Conservation (phyloP, 768 basidiomycete species). For the Dendrothele bispora region DNA sequence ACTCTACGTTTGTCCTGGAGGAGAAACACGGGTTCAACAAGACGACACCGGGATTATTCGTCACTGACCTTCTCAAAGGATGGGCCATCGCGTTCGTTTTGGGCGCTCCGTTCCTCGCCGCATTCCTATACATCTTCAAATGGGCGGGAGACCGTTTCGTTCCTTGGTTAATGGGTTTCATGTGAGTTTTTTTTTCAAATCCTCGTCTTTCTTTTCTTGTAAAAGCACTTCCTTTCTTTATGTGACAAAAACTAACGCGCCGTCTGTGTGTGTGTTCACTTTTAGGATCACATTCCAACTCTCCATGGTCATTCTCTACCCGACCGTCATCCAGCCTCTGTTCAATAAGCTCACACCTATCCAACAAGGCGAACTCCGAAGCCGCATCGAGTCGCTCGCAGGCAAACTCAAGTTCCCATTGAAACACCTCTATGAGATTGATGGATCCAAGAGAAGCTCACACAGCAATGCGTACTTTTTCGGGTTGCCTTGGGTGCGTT, state of each 20-base stretch:
- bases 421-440: constrained; percentile 94
- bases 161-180: constrained; percentile 89
- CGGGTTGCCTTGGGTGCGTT: constrained; percentile 85
- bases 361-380: constrained; percentile 70
- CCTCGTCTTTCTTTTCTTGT: too few relatives aligned
- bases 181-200: constrained; percentile 50
- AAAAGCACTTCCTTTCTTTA: too few relatives aligned
- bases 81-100: constrained; percentile 71
- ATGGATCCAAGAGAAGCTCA: constrained; percentile 92
- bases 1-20: constrained; percentile 92
- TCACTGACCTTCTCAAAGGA: constrained; percentile 78
- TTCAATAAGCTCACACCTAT: constrained; percentile 98
- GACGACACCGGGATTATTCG: constrained; percentile 73
- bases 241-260: too few relatives aligned
- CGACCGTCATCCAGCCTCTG: constrained; percentile 87
- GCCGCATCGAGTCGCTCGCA: constrained; percentile 76
- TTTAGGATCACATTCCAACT: constrained; percentile 81
- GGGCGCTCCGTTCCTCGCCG: constrained; percentile 83
- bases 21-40: constrained; percentile 98
- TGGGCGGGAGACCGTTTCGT: constrained; percentile 95
- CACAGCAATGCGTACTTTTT: constrained; percentile 99
- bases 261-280: too few relatives aligned
- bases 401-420: constrained; percentile 87
- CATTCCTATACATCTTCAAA: constrained; percentile 85
- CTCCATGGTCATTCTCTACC: constrained; percentile 79